Percentiles rank a stretch among this genome's conserved stretches.
These are phyloP conservation scores for Luffa aegyptiaca DNA, from an alignment of 306 rosid genomes.

Conservation along the genomic window DNA sequence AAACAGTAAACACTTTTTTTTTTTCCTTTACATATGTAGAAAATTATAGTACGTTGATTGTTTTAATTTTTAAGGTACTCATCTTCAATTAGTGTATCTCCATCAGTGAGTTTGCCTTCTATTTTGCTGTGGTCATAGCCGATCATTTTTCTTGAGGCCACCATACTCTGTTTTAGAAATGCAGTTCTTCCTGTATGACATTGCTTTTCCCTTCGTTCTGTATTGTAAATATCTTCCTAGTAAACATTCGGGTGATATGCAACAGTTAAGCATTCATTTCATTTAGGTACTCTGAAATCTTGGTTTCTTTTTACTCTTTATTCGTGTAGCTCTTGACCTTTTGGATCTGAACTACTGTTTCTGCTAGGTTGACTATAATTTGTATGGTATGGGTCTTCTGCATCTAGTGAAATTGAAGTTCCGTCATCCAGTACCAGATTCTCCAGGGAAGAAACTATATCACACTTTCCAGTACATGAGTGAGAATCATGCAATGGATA, in stretches of 20 bases:
- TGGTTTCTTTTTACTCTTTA: not conserved
- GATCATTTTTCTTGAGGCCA: not conserved
- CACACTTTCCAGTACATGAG: conserved; percentile 18
- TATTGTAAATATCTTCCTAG: not conserved
- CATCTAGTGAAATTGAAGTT: conserved; percentile 76
- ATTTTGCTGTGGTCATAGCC: not conserved
- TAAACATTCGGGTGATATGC: not conserved
- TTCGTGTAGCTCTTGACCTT: not conserved
- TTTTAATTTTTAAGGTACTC: not conserved
- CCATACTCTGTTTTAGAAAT: not conserved
- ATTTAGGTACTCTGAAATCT: not conserved
- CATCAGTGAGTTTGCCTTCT: not conserved
- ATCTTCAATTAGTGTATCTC: not conserved
- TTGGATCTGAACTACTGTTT: not conserved
- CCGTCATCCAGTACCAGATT: conserved; percentile 57
- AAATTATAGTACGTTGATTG: not conserved
- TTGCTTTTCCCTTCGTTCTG: not conserved
- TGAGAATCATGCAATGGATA: conserved; percentile 19
- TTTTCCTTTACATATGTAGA: not conserved
- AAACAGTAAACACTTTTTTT: not conserved
- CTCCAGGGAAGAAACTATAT: conserved; percentile 24
- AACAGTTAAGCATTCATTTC: not conserved
- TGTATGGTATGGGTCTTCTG: conserved; percentile 86
- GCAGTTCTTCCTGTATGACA: not conserved
- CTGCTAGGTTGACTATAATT: conserved; percentile 35